Evolutionary conservation across 2,329 filamentous ascomycete genomes (phyloP).

Genomic region (Colletotrichum paranaense): DNA sequence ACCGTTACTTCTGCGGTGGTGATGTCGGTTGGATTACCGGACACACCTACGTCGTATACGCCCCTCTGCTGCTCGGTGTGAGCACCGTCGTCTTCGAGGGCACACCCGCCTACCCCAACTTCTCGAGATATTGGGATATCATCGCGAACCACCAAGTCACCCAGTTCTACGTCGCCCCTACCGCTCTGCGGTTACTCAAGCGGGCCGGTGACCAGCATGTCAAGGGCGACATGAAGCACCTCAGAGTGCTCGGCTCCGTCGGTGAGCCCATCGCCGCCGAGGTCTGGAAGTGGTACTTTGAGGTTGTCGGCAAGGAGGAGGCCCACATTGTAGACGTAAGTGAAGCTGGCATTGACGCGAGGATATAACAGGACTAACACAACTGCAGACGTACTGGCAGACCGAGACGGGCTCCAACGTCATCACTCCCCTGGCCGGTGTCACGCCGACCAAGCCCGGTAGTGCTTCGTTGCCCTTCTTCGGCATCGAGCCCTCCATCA

Average conservation of each 20-base stretch:
- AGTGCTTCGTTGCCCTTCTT: constrained; percentile 98
- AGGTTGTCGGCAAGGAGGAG: constrained; percentile 92
- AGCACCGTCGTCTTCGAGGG: constrained; percentile 98
- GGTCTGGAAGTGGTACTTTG: constrained; percentile 99
- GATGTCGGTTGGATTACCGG: constrained; percentile 99
- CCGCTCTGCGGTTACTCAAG: constrained; percentile 92
- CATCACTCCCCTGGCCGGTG: constrained; percentile 90
- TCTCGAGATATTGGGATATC: constrained; percentile 98
- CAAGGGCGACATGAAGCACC: constrained; percentile 86
- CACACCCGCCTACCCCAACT: constrained; percentile 96
- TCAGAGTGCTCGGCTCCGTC: constrained; percentile 92
- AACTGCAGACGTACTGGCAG: constrained; percentile 94
- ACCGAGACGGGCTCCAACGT: constrained; percentile 98
- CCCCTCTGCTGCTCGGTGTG: constrained; percentile 90
- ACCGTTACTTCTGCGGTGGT: constrained; percentile 96
- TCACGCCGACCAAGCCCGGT: constrained; percentile 96
- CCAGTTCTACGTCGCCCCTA: constrained; percentile 98
- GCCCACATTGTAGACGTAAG: constrained; percentile 94
- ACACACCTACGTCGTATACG: constrained; percentile 98
- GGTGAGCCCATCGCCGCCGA: constrained; percentile 98
- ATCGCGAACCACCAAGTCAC: constrained; percentile 95
- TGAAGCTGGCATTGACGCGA: constrained; percentile 39
- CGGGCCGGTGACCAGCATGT: constrained; percentile 94
- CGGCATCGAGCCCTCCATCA: constrained; percentile 96
- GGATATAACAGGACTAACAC: background rate